A percentile compares a stretch with the other conserved stretches of the same genome.
phyloP scores from a whole-genome alignment of 2,329 filamentous ascomycete species.

The Simplicillium aogashimaense region DNA sequence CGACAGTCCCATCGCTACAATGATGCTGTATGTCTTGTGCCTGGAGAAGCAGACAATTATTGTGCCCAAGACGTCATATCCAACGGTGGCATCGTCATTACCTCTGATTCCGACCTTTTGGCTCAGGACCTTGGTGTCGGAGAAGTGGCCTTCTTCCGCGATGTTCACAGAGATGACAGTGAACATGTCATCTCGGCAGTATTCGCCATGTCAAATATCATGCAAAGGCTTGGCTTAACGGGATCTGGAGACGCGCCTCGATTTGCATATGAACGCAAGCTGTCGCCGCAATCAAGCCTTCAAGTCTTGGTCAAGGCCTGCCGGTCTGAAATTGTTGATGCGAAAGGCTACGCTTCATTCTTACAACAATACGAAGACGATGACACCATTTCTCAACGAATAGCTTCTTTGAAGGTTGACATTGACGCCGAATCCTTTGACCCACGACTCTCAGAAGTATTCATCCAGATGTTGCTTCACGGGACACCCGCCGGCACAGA shows the following conservation, averaged over 20 bases:
- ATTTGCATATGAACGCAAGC: conserved; percentile 24
- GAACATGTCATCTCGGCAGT: conserved; percentile 13
- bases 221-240: conserved; percentile 29
- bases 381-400: too few relatives aligned
- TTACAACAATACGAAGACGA: too few relatives aligned
- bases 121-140: conserved; percentile 61
- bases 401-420: too few relatives aligned
- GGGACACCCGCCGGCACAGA: conserved; percentile 1
- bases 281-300: conserved; percentile 12
- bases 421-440: conserved; percentile 14
- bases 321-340: too few relatives aligned
- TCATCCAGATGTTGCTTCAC: conserved; percentile 18
- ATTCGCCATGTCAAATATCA: conserved; percentile 25
- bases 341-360: too few relatives aligned
- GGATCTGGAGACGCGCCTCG: conserved; percentile 16
- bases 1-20: conserved; percentile 29
- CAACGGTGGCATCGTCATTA: conserved; percentile 51
- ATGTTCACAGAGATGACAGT: conserved; percentile 36
- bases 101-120: conserved; percentile 80
- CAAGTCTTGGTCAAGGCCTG: too few relatives aligned
- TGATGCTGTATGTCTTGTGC: conserved; percentile 47
- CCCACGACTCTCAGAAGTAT: conserved; percentile 27
- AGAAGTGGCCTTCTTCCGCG: conserved; percentile 57
- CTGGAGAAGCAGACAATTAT: conserved; percentile 76
- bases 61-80: conserved; percentile 58